Conservation (phyloP, 2,329 filamentous ascomycete species). For the Stagonosporopsis rhizophila region DNA sequence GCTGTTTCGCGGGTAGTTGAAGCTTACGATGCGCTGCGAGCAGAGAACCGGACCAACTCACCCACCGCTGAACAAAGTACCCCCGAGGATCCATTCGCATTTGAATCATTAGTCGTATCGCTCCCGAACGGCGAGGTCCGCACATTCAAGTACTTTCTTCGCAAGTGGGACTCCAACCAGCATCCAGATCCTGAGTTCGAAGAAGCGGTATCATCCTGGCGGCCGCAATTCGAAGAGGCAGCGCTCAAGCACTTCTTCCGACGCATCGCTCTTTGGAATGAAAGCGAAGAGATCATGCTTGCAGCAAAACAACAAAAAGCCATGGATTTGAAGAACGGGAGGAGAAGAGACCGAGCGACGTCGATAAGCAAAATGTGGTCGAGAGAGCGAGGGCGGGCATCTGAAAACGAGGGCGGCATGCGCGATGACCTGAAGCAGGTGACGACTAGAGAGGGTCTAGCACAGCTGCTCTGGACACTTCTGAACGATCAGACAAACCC, state of each 20-base stretch:
- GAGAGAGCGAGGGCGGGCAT: conserved; percentile 16
- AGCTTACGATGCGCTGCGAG: conserved; percentile 17
- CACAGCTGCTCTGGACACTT: conserved; percentile 35
- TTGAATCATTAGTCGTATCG: conserved; percentile 22
- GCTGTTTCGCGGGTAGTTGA: conserved; percentile 18
- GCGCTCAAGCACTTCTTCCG: conserved; percentile 32
- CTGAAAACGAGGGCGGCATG: conserved; percentile 1
- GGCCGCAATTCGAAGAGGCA: conserved; percentile 27
- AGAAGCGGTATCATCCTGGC: conserved; percentile 13
- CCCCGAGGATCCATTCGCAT: conserved; percentile 22
- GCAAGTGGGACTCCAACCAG: conserved; percentile 27
- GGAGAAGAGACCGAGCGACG: conserved; percentile 17
- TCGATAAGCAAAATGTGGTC: conserved; percentile 24
- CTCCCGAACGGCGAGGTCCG: conserved; percentile 31
- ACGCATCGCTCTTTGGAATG: conserved; percentile 31
- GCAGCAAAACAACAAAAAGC: conserved; percentile 20
- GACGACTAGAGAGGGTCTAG: conserved; percentile 33
- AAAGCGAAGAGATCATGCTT: conserved; percentile 23
- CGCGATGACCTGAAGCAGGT: conserved; percentile 31
- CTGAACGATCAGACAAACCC: conserved; percentile 24
- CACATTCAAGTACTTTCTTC: conserved; percentile 30
- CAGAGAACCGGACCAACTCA: conserved; percentile 13
- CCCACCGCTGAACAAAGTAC: conserved; percentile 12
- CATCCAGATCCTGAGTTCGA: conserved; percentile 29
- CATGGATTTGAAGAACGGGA: conserved; percentile 20